Percentiles rank a stretch among this genome's conserved stretches.
phyloP scores from a whole-genome alignment of 108 stramenopile species.

The Fistulifera solaris region DNA sequence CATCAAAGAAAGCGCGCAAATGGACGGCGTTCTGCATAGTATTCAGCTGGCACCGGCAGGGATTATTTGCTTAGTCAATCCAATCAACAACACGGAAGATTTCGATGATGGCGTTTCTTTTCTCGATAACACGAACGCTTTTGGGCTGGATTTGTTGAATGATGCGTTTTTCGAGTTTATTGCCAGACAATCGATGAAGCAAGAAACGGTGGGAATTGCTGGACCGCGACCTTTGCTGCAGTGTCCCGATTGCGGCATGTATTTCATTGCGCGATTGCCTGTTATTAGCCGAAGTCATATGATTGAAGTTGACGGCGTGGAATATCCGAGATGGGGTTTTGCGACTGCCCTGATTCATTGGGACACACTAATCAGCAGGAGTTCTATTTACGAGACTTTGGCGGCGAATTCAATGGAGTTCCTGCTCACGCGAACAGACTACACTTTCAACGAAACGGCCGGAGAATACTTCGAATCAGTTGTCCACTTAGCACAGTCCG shows the following conservation, averaged over 20 bases:
- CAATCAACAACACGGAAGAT: conserved; percentile 24
- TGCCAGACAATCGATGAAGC: conserved; percentile 18
- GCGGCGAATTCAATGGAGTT: conserved; percentile 20
- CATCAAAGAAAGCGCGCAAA: conserved; percentile 15
- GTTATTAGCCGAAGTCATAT: conserved; percentile 20
- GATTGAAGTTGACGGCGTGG: conserved; percentile 29
- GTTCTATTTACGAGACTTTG: conserved; percentile 29
- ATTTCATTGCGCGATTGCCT: conserved; percentile 32
- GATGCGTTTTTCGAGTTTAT: conserved; percentile 8
- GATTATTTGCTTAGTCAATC: conserved; percentile 16
- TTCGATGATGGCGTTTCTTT: conserved; percentile 8
- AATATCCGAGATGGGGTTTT: conserved; percentile 38
- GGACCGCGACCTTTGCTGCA: conserved; percentile 30
- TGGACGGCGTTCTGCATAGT: conserved; percentile 20
- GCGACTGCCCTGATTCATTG: conserved; percentile 17
- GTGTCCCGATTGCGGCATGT: conserved; percentile 10
- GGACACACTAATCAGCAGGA: conserved; percentile 8
- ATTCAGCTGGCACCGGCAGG: conserved; percentile 19
- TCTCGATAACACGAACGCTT: conserved; percentile 9
- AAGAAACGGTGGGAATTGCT: conserved; percentile 26
- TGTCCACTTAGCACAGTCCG: conserved; percentile 5
- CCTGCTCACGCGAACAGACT: conserved; percentile 36
- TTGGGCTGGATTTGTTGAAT: conserved; percentile 13
- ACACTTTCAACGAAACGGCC: conserved; percentile 7
- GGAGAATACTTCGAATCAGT: not conserved